These are phyloP conservation scores for Scedosporium aurantiacum DNA, from an alignment of 2,329 filamentous ascomycete species.

Conservation along the genomic window DNA sequence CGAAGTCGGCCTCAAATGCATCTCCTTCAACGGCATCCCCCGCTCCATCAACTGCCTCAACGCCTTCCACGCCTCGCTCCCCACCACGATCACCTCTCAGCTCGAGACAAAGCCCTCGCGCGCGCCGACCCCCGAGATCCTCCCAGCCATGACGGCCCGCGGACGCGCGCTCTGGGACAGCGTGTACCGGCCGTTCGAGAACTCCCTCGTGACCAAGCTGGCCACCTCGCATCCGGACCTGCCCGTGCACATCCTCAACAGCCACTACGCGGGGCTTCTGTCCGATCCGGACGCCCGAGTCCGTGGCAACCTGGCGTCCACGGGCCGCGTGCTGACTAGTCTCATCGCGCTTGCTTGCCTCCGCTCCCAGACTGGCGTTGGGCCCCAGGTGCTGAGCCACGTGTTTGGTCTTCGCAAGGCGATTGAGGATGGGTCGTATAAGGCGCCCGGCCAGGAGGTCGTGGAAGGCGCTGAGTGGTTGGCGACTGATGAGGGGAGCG, in stretches of 20 bases:
- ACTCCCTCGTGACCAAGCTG: conserved; percentile 60
- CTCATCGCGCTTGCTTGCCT: conserved; percentile 65
- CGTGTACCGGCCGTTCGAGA: conserved; percentile 65
- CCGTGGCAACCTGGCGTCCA: conserved; percentile 33
- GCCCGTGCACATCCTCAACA: conserved; percentile 66
- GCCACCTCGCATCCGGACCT: conserved; percentile 69
- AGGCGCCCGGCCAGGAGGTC: conserved; percentile 17
- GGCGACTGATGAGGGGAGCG: conserved; percentile 32
- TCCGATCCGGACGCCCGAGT: conserved; percentile 48
- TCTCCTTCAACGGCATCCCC: conserved; percentile 72
- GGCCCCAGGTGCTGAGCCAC: conserved; percentile 71
- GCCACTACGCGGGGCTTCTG: conserved; percentile 64
- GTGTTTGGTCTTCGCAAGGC: conserved; percentile 72
- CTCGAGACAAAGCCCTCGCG: conserved; percentile 50
- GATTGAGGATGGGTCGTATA: conserved; percentile 52
- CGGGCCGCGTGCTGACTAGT: conserved; percentile 62
- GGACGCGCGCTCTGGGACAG: conserved; percentile 62
- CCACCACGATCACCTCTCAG: conserved; percentile 36
- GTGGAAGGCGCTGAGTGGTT: conserved; percentile 28
- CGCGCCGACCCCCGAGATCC: conserved; percentile 35
- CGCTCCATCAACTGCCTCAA: conserved; percentile 74
- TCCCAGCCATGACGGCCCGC: conserved; percentile 42
- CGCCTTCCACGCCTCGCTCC: conserved; percentile 55
- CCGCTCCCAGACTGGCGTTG: conserved; percentile 70
- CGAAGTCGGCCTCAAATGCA: conserved; percentile 66